Evolutionary conservation across 139 green algal genomes (phyloP).

Genomic region (Volvox africanus): DNA sequence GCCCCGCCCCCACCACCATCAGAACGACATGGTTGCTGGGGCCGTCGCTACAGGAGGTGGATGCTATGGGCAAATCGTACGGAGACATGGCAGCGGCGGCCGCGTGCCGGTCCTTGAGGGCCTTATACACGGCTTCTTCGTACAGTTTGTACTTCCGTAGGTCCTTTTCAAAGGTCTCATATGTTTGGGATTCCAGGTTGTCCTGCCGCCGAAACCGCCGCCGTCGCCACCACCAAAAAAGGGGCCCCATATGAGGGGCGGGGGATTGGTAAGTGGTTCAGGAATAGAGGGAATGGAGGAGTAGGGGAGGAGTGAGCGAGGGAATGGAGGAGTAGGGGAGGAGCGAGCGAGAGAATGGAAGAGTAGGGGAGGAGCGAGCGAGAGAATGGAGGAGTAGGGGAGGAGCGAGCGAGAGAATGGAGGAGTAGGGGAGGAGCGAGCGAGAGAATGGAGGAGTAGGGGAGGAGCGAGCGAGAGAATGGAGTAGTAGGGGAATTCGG

Average conservation of each 20-base stretch:
- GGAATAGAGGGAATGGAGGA: background rate
- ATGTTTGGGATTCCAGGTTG: conserved; percentile 96
- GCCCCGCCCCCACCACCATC: conserved; percentile 96
- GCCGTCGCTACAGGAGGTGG: conserved; percentile 15
- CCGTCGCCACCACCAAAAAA: too few species aligned
- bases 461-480: too few species aligned
- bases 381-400: too few species aligned
- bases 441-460: too few species aligned
- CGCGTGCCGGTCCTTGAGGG: conserved; percentile 75
- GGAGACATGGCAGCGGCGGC: background rate
- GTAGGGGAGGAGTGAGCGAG: background rate
- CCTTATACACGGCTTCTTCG: conserved; percentile 81
- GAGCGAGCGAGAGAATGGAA: too few species aligned
- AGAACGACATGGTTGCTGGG: conserved; percentile 54
- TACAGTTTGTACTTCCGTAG: conserved; percentile 94
- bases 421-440: too few species aligned
- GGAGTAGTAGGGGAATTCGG: too few species aligned
- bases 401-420: too few species aligned
- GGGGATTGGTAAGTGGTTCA: background rate
- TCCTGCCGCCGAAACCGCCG: conserved; percentile 85
- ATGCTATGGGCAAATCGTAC: background rate
- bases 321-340: background rate
- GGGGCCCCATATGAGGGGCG: too few species aligned
- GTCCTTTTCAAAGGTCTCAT: conserved; percentile 98
- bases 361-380: too few species aligned